phyloP scores from a whole-genome alignment of 1,284 basidiomycete species.

The Puccinia horiana region DNA sequence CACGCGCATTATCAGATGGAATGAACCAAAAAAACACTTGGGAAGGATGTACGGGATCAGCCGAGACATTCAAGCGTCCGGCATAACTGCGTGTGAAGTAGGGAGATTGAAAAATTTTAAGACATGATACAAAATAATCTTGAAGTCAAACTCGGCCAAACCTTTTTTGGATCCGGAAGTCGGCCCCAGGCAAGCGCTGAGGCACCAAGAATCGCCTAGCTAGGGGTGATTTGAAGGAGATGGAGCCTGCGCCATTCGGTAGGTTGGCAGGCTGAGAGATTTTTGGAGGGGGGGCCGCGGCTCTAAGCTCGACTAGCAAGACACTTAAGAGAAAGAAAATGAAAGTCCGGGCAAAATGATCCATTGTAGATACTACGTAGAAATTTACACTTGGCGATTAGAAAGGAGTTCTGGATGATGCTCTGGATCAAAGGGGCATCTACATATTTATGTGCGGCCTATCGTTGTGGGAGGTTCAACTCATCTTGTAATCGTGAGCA shows the following conservation, averaged over 20 bases:
- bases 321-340: not conserved
- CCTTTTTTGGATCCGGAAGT: not conserved
- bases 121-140: not conserved
- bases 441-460: too few relatives aligned
- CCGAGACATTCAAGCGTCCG: constrained; percentile 71
- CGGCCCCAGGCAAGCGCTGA: not conserved
- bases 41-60: constrained; percentile 66
- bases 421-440: too few relatives aligned
- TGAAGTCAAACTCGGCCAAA: not conserved
- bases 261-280: not conserved
- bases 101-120: not conserved
- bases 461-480: not conserved
- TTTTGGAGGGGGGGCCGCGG: not conserved
- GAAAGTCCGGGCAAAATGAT: not conserved
- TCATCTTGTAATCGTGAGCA: constrained; percentile 6
- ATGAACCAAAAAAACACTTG: constrained; percentile 86
- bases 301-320: not conserved
- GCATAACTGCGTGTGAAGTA: constrained; percentile 62
- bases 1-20: constrained; percentile 72
- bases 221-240: constrained; percentile 9
- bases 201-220: constrained; percentile 1
- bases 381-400: not conserved
- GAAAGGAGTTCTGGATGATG: not conserved
- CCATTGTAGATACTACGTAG: not conserved
- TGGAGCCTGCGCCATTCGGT: not conserved